phyloP scores from a whole-genome alignment of 805 yeast genomes.

The Tetrapisispora taiwanensis region DNA sequence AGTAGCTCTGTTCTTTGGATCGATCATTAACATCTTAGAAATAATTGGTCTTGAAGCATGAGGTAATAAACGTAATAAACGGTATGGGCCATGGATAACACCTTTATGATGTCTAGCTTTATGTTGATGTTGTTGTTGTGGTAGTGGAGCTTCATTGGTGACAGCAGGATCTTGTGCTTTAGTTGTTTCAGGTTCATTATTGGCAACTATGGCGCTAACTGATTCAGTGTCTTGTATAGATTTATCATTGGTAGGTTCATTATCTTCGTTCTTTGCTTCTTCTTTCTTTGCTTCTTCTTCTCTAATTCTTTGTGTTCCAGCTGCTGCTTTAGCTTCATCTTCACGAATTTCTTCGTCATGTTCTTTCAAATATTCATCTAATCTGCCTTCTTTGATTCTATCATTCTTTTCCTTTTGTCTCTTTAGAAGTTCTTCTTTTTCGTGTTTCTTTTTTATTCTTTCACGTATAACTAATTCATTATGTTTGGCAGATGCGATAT shows the following conservation, averaged over 20 bases:
- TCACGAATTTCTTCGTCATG: slow-evolving; percentile 1
- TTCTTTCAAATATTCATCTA: slow-evolving; percentile 6
- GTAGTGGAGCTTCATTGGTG: not conserved
- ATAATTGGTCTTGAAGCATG: slow-evolving; percentile 75
- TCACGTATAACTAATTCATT: slow-evolving; percentile 56
- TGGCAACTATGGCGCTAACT: not conserved
- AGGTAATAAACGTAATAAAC: slow-evolving; percentile 70
- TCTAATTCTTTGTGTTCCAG: not conserved
- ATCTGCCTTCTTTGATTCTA: slow-evolving; percentile 4
- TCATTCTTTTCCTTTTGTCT: slow-evolving; percentile 5
- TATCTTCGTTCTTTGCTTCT: slow-evolving; percentile 1
- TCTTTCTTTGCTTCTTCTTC: not conserved
- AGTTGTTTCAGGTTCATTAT: slow-evolving; percentile 1
- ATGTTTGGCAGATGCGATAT: slow-evolving; percentile 57
- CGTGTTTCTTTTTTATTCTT: slow-evolving; percentile 16
- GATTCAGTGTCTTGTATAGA: not conserved
- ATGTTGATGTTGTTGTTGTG: not conserved
- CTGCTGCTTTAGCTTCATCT: not conserved
- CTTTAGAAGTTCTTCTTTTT: slow-evolving; percentile 4
- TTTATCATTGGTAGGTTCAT: not conserved
- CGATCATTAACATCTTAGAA: slow-evolving; percentile 53
- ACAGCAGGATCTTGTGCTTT: slow-evolving; percentile 1
- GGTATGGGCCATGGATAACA: slow-evolving; percentile 72
- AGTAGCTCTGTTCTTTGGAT: slow-evolving; percentile 53
- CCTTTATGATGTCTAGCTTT: slow-evolving; percentile 30